Base-by-base conservation (phyloP, 2,329 filamentous ascomycete species). In the Penicillium olsonii region DNA sequence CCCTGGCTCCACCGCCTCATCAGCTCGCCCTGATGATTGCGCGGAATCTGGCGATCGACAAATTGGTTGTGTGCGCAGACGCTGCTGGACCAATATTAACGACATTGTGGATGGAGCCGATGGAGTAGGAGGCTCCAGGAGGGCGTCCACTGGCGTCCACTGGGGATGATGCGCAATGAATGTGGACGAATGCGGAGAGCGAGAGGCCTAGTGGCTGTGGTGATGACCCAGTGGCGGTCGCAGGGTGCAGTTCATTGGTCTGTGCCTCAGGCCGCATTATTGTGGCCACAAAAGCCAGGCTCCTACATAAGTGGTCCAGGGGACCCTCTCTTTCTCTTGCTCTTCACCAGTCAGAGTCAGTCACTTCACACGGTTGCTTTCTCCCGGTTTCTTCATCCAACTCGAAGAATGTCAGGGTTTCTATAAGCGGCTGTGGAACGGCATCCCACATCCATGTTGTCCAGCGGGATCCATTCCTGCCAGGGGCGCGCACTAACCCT, bases 1-100 rank as follows among this genome's bases (percentile, higher is more conserved):
- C 46, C 47, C 24, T 29, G 18, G 39, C 49, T 47, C 59, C 53
- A 59, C 57, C 44, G 46, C 48, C 50, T 50, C 50, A 50, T 50
- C 37, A 54, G 44, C 31, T 2, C 33, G 24, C 17, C 45, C 11
- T 5, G 22, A 22, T 14, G n/a, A 39, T 39, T 34, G 14, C 22
- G 2, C 29, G 3, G n/a, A 20, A 35, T 40, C 10, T 2, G 35
- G 14, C 22, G 37, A 49, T 49, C 42, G 42, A 18, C 42, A 18
- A 14, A 29, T 8, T 15, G 19, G 15, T 41, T 18, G 22, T 27
- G 37, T 26, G 31, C 3, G 33, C 33, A 29, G 26, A 18, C n/a
- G 24, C 22, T 18, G 11, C 18, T 37, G 18, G 18, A n/a, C 24
- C 27, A 27, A 11, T 27, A 27, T 29, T 8, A n/a, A 11, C 20